phyloP scores from a whole-genome alignment of 306 rosid species.

The Cucurbita pepo region DNA sequence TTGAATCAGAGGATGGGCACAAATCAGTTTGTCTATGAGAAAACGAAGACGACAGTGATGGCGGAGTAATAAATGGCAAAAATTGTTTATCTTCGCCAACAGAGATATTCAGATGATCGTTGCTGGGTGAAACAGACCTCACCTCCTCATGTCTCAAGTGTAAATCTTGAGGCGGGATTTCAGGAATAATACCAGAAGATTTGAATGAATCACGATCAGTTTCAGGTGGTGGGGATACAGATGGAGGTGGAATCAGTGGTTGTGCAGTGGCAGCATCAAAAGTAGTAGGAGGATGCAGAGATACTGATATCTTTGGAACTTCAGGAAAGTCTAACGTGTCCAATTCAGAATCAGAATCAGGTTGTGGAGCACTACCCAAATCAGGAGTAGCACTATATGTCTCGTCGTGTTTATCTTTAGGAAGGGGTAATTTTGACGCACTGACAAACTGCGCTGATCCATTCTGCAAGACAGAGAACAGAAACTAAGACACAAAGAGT shows the following conservation, averaged over 20 bases:
- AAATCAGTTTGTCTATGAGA: constrained; percentile 23
- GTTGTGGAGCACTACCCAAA: constrained; percentile 24
- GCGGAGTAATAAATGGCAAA: constrained; percentile 68
- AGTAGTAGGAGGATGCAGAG: constrained; percentile 19
- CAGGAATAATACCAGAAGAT: constrained; percentile 14
- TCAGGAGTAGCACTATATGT: constrained; percentile 14
- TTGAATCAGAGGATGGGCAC: constrained; percentile 21
- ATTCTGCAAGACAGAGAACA: constrained; percentile 23
- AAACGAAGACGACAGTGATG: constrained; percentile 31
- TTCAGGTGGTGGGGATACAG: constrained; percentile 15
- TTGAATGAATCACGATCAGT: constrained; percentile 20
- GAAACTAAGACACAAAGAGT: neutral
- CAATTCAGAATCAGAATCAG: constrained; percentile 57
- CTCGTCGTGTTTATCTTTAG: constrained; percentile 57
- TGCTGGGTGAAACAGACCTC: constrained; percentile 18
- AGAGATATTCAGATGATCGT: constrained; percentile 26
- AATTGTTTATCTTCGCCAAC: constrained; percentile 54
- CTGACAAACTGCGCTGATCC: constrained; percentile 48
- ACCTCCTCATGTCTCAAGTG: constrained; percentile 11
- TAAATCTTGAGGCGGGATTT: constrained; percentile 15
- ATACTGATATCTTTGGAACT: constrained; percentile 46
- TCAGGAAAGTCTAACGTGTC: constrained; percentile 66
- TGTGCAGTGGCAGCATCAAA: constrained; percentile 34
- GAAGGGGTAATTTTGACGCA: constrained; percentile 50
- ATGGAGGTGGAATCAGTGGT: constrained; percentile 19